A percentile compares a stretch with the other conserved stretches of the same genome.
Conservation (phyloP, 352 stramenopile genomes). For the Phytophthora tentaculata region DNA sequence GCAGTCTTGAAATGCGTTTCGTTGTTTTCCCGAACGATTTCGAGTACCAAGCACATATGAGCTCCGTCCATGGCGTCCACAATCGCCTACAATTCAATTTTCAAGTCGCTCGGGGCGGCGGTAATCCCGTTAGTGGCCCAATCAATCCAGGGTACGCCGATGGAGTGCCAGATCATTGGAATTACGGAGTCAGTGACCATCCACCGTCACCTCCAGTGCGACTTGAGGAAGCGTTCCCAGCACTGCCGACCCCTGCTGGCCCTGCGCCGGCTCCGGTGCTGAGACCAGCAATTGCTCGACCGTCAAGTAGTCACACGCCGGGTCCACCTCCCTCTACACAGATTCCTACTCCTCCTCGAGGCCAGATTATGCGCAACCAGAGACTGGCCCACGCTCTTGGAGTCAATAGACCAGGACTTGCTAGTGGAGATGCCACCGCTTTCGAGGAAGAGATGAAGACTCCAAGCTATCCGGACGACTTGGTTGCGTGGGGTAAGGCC, state of each 20-base stretch:
- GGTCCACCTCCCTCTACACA: conserved; percentile 27
- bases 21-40: conserved; percentile 89
- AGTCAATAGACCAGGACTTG: conserved; percentile 46
- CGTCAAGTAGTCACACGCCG: conserved; percentile 21
- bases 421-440: conserved; percentile 43
- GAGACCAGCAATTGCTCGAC: conserved; percentile 52
- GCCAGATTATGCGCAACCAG: conserved; percentile 73
- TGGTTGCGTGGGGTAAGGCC: conserved; percentile 76
- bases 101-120: conserved; percentile 62
- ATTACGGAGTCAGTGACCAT: conserved; percentile 47
- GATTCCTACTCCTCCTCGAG: conserved; percentile 40
- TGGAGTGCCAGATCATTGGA: conserved; percentile 68
- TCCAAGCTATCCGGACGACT: conserved; percentile 60
- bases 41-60: conserved; percentile 89
- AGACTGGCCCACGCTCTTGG: conserved; percentile 69
- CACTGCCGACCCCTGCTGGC: conserved; percentile 50
- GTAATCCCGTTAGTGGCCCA: conserved; percentile 58
- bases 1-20: conserved; percentile 82
- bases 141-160: conserved; percentile 29
- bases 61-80: conserved; percentile 71
- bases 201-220: conserved; percentile 27
- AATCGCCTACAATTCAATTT: conserved; percentile 83
- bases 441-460: conserved; percentile 85
- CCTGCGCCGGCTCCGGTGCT: conserved; percentile 46
- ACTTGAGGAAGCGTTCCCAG: conserved; percentile 72